Percentiles rank a stretch among this genome's conserved stretches.
phyloP scores from a whole-genome alignment of 108 stramenopile genomes.

The Schizochytrium sp. region DNA sequence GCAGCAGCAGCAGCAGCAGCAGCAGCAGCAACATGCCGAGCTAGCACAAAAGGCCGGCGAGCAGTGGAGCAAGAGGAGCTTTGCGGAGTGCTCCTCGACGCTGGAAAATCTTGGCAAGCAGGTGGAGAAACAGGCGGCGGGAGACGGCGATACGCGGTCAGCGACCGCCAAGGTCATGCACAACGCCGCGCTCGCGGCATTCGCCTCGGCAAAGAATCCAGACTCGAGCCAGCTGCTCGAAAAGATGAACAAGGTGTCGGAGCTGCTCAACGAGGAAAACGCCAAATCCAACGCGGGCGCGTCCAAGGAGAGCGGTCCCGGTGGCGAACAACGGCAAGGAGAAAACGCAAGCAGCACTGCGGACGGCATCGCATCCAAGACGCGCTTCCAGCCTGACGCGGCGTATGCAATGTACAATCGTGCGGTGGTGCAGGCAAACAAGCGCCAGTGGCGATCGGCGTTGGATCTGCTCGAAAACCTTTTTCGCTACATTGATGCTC shows the following conservation, averaged over 20 bases:
- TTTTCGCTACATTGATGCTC: not conserved
- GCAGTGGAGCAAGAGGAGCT: not conserved
- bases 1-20: too few species aligned
- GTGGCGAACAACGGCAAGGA: not conserved
- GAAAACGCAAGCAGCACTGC: not conserved
- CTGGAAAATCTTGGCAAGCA: not conserved
- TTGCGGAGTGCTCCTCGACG: not conserved
- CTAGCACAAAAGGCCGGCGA: not conserved
- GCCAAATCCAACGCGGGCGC: not conserved
- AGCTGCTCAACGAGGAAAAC: not conserved
- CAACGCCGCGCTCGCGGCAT: not conserved
- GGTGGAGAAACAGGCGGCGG: not conserved
- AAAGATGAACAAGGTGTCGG: not conserved
- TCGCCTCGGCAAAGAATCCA: not conserved
- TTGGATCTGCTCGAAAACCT: not conserved
- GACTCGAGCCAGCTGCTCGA: not conserved
- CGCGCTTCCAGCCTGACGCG: not conserved
- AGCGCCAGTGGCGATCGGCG: constrained; percentile 2
- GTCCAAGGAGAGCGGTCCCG: not conserved
- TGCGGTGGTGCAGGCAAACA: not conserved
- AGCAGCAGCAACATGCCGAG: constrained; percentile 6
- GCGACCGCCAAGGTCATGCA: not conserved
- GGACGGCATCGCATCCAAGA: not conserved
- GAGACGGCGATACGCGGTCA: not conserved
- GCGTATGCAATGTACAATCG: not conserved